These are phyloP conservation scores for Avena sativa DNA, from an alignment of 176 grass and related monocot genomes.

Conservation along the genomic window DNA sequence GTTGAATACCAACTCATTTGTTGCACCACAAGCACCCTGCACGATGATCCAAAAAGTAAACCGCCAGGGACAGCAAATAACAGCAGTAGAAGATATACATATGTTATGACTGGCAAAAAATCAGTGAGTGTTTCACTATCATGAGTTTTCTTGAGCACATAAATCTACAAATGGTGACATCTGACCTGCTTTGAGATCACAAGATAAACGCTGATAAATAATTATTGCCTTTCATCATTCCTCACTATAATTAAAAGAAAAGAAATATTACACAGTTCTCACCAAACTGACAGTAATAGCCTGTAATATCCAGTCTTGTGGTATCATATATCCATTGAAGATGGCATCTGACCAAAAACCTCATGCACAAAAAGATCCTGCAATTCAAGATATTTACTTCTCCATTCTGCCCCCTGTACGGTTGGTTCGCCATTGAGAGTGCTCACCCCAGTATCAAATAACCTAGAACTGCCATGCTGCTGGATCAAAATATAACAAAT, in stretches of 20 bases:
- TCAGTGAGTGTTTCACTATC: not conserved
- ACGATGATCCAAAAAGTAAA: not conserved
- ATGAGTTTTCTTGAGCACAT: not conserved
- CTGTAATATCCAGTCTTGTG: not conserved
- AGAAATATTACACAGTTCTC: conserved; percentile 13
- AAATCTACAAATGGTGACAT: not conserved
- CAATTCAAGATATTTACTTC: conserved; percentile 55
- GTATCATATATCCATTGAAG: conserved; percentile 21
- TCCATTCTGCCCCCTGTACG: conserved; percentile 53
- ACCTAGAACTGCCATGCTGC: conserved; percentile 32
- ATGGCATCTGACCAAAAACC: conserved; percentile 42
- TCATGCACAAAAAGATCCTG: conserved; percentile 59
- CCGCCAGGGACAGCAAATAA: no score
- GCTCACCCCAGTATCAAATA: conserved; percentile 26
- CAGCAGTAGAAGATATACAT: not conserved
- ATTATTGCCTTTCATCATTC: not conserved
- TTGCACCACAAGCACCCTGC: not conserved
- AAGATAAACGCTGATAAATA: not conserved
- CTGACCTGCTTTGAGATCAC: not conserved
- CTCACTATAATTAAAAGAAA: not conserved
- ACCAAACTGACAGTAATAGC: conserved; percentile 26
- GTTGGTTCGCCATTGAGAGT: conserved; percentile 27
- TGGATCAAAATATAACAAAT: conserved; percentile 31
- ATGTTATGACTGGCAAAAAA: not conserved
- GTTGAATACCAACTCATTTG: not conserved